Percentiles rank a stretch among this genome's conserved stretches.
phyloP scores from a whole-genome alignment of 192 early-diverging fungal species.

The Rhizophagus sp. region DNA sequence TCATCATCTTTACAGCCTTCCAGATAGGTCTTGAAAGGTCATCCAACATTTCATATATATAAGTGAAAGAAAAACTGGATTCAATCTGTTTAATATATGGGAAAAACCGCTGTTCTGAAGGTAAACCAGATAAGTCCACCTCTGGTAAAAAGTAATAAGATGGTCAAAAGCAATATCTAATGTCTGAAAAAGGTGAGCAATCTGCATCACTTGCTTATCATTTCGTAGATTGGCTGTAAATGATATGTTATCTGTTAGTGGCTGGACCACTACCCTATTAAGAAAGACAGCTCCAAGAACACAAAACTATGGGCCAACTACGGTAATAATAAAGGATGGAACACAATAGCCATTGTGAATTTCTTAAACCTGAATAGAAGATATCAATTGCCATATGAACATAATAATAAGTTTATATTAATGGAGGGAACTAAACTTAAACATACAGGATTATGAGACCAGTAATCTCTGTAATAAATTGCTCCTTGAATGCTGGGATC shows the following conservation, averaged over 20 bases:
- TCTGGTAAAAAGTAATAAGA: not conserved
- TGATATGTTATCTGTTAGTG: not conserved
- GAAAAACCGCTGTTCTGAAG: not conserved
- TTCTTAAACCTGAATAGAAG: too few relatives aligned
- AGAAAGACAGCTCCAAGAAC: slow-evolving; percentile 5
- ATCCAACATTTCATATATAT: too few relatives aligned
- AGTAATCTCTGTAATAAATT: too few relatives aligned
- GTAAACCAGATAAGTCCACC: not conserved
- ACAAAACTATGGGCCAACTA: not conserved
- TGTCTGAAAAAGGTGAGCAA: not conserved
- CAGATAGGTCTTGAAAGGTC: not conserved
- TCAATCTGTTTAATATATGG: not conserved
- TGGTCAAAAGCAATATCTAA: not conserved
- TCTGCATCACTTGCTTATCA: not conserved
- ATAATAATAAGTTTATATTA: too few relatives aligned
- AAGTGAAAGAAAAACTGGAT: too few relatives aligned
- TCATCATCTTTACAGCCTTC: not conserved
- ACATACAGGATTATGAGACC: too few relatives aligned
- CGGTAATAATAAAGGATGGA: too few relatives aligned
- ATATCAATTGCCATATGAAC: too few relatives aligned
- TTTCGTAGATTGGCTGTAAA: not conserved
- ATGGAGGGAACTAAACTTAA: too few relatives aligned
- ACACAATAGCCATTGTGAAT: too few relatives aligned
- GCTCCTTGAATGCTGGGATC: too few relatives aligned
- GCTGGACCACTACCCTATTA: slow-evolving; percentile 4